Evolutionary conservation across 139 green algal genomes (phyloP).

Genomic region (Tetraselmis striata): DNA sequence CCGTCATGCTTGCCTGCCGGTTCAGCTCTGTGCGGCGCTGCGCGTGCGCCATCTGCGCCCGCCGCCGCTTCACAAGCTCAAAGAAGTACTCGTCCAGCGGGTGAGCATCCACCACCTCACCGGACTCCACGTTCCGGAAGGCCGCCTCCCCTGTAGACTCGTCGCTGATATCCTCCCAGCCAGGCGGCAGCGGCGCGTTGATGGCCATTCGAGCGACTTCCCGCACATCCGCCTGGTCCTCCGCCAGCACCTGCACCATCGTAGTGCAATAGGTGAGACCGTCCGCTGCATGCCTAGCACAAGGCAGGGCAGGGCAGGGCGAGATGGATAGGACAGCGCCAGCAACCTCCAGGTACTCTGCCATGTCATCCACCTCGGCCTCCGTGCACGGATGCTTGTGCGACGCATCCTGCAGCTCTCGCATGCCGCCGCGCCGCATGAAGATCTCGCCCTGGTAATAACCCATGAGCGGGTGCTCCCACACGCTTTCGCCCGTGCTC

Average conservation of each 20-base stretch:
- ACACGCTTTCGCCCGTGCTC: slow-evolving; percentile 17
- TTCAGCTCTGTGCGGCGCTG: neutral
- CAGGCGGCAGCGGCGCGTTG: slow-evolving; percentile 41
- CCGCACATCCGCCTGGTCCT: slow-evolving; percentile 2
- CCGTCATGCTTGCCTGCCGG: no score
- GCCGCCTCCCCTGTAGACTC: neutral
- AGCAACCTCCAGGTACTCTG: slow-evolving; percentile 34
- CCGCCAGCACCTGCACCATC: neutral
- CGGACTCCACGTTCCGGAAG: slow-evolving; percentile 22
- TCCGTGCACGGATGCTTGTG: slow-evolving; percentile 18
- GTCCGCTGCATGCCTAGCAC: no score
- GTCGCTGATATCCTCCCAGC: slow-evolving; percentile 27
- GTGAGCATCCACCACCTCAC: slow-evolving; percentile 36
- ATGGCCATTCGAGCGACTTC: slow-evolving; percentile 47
- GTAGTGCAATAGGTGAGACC: no score
- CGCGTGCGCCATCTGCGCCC: neutral
- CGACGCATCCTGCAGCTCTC: slow-evolving; percentile 17
- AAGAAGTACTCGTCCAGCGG: slow-evolving; percentile 63
- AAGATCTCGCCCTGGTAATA: slow-evolving; percentile 61
- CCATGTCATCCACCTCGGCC: slow-evolving; percentile 49
- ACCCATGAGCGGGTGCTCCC: slow-evolving; percentile 46
- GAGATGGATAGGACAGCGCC: no score
- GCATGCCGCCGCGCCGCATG: slow-evolving; percentile 53
- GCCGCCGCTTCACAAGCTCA: slow-evolving; percentile 34
- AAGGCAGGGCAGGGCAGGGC: no score